Evolutionary conservation across 163 green algal species (phyloP).

Genomic region (Coccomyxa subellipsoidea): DNA sequence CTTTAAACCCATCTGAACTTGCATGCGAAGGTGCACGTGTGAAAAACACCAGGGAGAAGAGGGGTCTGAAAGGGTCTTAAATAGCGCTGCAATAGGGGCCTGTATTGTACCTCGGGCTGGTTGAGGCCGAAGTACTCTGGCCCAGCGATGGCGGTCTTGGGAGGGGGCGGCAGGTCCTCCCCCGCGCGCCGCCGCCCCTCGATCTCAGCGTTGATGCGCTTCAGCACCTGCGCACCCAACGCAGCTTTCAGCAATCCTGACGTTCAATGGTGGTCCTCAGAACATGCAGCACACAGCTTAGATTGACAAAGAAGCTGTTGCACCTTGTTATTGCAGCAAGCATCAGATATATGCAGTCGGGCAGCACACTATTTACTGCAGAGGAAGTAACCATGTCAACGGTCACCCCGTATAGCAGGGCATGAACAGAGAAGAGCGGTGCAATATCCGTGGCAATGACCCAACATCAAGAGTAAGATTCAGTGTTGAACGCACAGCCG

Average conservation of each 20-base stretch:
- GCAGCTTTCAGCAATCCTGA: not conserved
- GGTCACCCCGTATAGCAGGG: not conserved
- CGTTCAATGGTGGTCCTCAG: not conserved
- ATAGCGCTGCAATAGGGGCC: too few relatives aligned
- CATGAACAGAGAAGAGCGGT: too few relatives aligned
- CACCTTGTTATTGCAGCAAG: not conserved
- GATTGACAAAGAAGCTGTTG: not conserved
- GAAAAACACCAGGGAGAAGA: too few relatives aligned
- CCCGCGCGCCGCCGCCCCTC: constrained; percentile 49
- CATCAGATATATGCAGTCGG: too few relatives aligned
- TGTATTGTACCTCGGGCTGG: constrained; percentile 59
- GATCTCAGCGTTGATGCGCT: constrained; percentile 88
- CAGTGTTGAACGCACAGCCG: too few relatives aligned
- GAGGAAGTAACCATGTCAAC: not conserved
- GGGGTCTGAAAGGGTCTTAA: too few relatives aligned
- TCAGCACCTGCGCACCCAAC: constrained; percentile 40
- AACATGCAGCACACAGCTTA: not conserved
- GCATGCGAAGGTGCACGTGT: too few relatives aligned
- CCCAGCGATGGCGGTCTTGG: constrained; percentile 86
- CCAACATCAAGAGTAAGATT: too few relatives aligned
- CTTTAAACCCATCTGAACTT: too few relatives aligned
- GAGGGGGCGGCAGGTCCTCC: constrained; percentile 75
- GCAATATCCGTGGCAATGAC: too few relatives aligned
- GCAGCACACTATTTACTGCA: too few relatives aligned
- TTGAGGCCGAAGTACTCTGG: constrained; percentile 93